Evolutionary conservation across 331 rosid genomes (phyloP).

Genomic region (Cucumis variabilis): DNA sequence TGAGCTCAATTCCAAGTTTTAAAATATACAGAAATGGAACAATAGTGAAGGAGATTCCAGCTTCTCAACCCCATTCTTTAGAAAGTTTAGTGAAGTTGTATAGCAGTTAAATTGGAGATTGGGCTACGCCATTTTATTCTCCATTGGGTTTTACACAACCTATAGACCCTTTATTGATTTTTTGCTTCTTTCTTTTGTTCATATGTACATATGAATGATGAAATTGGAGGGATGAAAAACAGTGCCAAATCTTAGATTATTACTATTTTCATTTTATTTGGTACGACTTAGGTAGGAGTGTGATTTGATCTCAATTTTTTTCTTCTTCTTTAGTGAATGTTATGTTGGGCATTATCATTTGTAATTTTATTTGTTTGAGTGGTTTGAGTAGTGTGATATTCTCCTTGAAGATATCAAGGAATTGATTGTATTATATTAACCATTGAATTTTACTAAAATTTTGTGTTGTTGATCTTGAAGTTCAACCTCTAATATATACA

Average conservation of each 20-base stretch:
- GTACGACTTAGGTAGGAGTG: not conserved
- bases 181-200: not conserved
- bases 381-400: not conserved
- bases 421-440: not conserved
- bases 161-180: not conserved
- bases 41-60: slow-evolving; percentile 74
- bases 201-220: slow-evolving; percentile 9
- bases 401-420: not conserved
- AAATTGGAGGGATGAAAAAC: not conserved
- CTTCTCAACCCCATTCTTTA: slow-evolving; percentile 57
- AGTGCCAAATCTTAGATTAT: not conserved
- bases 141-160: slow-evolving; percentile 12
- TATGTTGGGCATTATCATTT: not conserved
- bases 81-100: slow-evolving; percentile 81
- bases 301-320: not conserved
- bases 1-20: slow-evolving; percentile 65
- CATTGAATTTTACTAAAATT: no score
- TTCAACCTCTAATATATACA: no score
- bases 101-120: slow-evolving; percentile 55
- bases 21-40: slow-evolving; percentile 90
- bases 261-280: not conserved
- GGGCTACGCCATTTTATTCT: not conserved
- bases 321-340: not conserved
- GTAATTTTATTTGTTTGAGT: not conserved
- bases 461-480: no score